Percentiles rank a stretch among this genome's conserved stretches.
phyloP scores from a whole-genome alignment of 331 rosid genomes.

The Acacia pycnantha region DNA sequence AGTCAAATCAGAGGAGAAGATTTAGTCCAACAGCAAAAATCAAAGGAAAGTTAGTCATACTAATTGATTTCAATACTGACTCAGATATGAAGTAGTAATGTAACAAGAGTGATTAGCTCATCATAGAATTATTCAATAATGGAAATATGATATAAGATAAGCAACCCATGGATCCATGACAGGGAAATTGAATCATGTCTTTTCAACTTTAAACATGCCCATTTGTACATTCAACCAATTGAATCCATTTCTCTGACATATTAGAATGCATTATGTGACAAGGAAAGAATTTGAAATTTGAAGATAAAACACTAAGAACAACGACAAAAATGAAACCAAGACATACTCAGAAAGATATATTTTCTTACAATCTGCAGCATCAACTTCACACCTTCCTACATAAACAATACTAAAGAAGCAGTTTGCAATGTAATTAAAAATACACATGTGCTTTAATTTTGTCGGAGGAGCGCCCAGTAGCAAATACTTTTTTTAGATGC shows the following conservation, averaged over 20 bases:
- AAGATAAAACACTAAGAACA: neutral
- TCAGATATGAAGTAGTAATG: conserved; percentile 9
- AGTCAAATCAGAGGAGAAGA: too few species aligned
- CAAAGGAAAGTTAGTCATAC: neutral
- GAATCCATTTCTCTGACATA: neutral
- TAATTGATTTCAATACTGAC: neutral
- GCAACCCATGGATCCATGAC: conserved; percentile 96
- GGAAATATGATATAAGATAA: conserved; percentile 17
- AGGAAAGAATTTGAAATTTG: neutral
- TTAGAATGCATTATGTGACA: neutral
- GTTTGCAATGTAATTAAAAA: too few species aligned
- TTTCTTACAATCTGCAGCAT: conserved; percentile 78
- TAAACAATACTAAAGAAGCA: too few species aligned
- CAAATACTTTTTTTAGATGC: too few species aligned
- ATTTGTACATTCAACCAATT: neutral
- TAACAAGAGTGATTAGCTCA: conserved; percentile 13
- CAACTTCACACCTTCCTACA: conserved; percentile 73
- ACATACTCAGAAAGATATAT: conserved; percentile 85
- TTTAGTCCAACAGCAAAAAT: neutral
- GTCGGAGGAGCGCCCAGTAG: too few species aligned
- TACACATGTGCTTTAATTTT: too few species aligned
- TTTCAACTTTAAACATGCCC: conserved; percentile 49
- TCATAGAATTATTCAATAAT: conserved; percentile 2
- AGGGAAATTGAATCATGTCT: conserved; percentile 72
- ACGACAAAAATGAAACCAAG: conserved; percentile 12